A percentile compares a stretch with the other conserved stretches of the same genome.
Evolutionary conservation across 2,329 filamentous ascomycete genomes (phyloP).

Genomic region (Xylariaceae sp.): DNA sequence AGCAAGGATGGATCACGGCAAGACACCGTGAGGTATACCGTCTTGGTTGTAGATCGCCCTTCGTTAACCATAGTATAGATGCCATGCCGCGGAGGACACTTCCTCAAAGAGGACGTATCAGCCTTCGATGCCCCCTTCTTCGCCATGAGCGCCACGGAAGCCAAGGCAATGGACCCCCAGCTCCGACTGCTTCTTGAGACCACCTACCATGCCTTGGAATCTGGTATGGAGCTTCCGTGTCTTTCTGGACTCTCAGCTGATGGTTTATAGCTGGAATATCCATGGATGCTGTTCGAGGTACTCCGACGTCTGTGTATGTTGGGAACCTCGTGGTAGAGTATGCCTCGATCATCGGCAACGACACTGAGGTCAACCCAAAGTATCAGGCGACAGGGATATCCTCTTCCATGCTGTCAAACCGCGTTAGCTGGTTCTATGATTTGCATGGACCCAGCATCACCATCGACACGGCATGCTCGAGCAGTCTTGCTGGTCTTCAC

Average conservation of each 20-base stretch:
- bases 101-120: slow-evolving; percentile 1
- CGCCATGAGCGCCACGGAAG: slow-evolving; percentile 7
- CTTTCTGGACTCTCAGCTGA: background rate
- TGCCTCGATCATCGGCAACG: background rate
- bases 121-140: slow-evolving; percentile 12
- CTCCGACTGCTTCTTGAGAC: slow-evolving; percentile 60
- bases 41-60: background rate
- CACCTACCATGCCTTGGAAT: slow-evolving; percentile 56
- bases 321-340: slow-evolving; percentile 4
- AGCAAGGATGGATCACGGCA: background rate
- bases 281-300: background rate
- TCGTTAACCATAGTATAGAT: background rate
- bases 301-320: slow-evolving; percentile 2
- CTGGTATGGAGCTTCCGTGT: slow-evolving; percentile 43
- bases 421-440: slow-evolving; percentile 1
- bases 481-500: slow-evolving; percentile 1
- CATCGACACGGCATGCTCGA: slow-evolving; percentile 1
- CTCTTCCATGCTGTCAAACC: slow-evolving; percentile 2
- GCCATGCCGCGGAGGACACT: slow-evolving; percentile 2
- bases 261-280: background rate
- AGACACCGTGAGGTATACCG: background rate
- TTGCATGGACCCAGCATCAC: background rate
- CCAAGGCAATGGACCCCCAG: slow-evolving; percentile 48
- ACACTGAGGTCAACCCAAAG: slow-evolving; percentile 3
- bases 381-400: slow-evolving; percentile 3